Evolutionary conservation across 148 eudicot genomes (phyloP).

Genomic region (Hydrangea macrophylla): DNA sequence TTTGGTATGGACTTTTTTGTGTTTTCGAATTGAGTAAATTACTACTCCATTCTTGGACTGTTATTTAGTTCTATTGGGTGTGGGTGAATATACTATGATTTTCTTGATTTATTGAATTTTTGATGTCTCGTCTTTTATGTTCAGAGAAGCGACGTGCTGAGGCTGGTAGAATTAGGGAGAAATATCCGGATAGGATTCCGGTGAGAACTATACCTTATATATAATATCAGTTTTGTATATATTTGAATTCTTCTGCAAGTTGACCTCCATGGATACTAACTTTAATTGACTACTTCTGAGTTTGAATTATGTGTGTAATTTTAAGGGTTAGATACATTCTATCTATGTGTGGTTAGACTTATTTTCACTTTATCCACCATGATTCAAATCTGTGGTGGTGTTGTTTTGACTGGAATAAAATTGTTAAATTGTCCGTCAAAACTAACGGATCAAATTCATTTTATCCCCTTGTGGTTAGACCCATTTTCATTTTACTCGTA

Average conservation of each 20-base stretch:
- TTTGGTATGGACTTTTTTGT: slow-evolving; percentile 44
- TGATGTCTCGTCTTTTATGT: slow-evolving; percentile 9
- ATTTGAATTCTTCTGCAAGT: neutral
- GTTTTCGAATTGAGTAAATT: neutral
- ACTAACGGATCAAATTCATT: no score
- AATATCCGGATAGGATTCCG: slow-evolving; percentile 86
- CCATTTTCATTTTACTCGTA: no score
- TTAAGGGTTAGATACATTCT: no score
- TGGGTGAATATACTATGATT: neutral
- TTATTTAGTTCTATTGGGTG: neutral
- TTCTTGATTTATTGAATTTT: neutral
- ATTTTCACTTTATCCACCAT: no score
- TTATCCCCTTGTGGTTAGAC: no score
- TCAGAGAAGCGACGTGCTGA: slow-evolving; percentile 87
- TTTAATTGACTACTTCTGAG: neutral
- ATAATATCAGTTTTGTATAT: neutral
- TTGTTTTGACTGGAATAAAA: no score
- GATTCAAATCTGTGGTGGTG: no score
- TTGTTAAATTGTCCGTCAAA: no score
- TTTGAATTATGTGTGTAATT: neutral
- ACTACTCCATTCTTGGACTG: neutral
- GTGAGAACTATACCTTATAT: slow-evolving; percentile 32
- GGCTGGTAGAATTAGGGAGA: slow-evolving; percentile 83
- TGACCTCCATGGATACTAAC: neutral
- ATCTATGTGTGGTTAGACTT: no score